Evolutionary conservation across 1,139 yeast species (phyloP).

Genomic region (Pichia sp.): DNA sequence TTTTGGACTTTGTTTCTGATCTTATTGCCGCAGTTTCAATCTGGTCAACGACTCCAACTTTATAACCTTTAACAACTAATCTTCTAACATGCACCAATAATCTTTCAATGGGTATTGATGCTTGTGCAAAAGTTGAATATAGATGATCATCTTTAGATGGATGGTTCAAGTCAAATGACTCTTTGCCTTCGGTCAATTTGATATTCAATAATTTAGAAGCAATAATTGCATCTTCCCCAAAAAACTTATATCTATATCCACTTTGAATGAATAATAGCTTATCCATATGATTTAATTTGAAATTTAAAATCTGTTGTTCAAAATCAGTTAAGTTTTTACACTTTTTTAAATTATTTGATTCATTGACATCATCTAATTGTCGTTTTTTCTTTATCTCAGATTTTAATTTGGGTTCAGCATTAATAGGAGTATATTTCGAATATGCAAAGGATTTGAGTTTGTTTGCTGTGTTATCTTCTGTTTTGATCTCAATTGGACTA

Average conservation of each 20-base stretch:
- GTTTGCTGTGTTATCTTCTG: neutral
- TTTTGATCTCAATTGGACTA: neutral
- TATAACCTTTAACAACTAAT: slow-evolving; percentile 54
- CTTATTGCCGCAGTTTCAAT: slow-evolving; percentile 75
- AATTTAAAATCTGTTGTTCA: slow-evolving; percentile 65
- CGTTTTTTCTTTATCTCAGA: neutral
- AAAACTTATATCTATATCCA: slow-evolving; percentile 86
- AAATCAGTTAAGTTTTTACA: slow-evolving; percentile 55
- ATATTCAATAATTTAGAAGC: slow-evolving; percentile 65
- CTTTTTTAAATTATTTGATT: neutral
- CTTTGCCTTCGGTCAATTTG: slow-evolving; percentile 64
- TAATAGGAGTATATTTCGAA: neutral
- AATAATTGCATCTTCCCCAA: slow-evolving; percentile 72
- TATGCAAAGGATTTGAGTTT: neutral
- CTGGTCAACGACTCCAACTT: slow-evolving; percentile 86
- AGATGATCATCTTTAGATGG: slow-evolving; percentile 34
- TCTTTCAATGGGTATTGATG: slow-evolving; percentile 76
- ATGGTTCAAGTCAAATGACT: slow-evolving; percentile 42
- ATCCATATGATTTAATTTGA: slow-evolving; percentile 56
- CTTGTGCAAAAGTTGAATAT: slow-evolving; percentile 65
- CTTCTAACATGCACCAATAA: slow-evolving; percentile 70
- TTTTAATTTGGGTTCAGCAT: neutral
- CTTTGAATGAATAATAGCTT: slow-evolving; percentile 76
- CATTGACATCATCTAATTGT: neutral
- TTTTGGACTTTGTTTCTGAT: slow-evolving; percentile 34